Percentiles rank a stretch among this genome's conserved stretches.
phyloP scores from a whole-genome alignment of 208 protist species.

The Trypanosoma vivax region DNA sequence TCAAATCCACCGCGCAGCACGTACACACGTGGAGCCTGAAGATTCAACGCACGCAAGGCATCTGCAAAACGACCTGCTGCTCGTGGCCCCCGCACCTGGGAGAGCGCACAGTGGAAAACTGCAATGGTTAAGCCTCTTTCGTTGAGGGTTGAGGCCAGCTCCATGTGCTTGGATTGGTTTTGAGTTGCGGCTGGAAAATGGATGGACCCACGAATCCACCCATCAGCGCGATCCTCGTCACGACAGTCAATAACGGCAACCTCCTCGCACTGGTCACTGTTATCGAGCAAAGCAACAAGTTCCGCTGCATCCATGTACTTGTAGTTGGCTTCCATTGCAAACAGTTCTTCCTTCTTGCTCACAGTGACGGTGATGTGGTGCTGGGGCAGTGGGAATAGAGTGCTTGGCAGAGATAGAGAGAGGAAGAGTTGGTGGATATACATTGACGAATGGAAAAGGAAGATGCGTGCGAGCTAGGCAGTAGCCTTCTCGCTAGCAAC shows the following conservation, averaged over 20 bases:
- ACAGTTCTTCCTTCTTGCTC: too few relatives aligned
- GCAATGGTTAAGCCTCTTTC: conserved; percentile 23
- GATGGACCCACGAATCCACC: conserved; percentile 49
- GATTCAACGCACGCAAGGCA: conserved; percentile 27
- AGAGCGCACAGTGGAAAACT: conserved; percentile 77
- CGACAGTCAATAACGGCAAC: conserved; percentile 67
- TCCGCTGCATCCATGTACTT: conserved; percentile 47
- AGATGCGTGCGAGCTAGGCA: too few relatives aligned
- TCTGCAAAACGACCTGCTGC: conserved; percentile 45
- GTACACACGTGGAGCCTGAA: conserved; percentile 36
- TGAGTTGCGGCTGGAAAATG: conserved; percentile 36
- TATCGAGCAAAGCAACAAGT: conserved; percentile 54
- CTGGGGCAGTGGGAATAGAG: too few relatives aligned
- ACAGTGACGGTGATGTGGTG: too few relatives aligned
- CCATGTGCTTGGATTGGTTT: conserved; percentile 24
- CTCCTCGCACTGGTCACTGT: conserved; percentile 12
- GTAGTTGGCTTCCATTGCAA: conserved; percentile 32
- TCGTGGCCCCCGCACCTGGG: conserved; percentile 61
- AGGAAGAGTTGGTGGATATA: too few relatives aligned
- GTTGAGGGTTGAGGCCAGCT: conserved; percentile 28
- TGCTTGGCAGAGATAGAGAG: too few relatives aligned
- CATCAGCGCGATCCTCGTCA: conserved; percentile 53
- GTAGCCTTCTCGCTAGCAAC: too few relatives aligned
- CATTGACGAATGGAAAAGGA: too few relatives aligned
- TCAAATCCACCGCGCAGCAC: conserved; percentile 69